These are phyloP conservation scores for Datura wrightii DNA, from an alignment of 257 asterid species.

Conservation along the genomic window DNA sequence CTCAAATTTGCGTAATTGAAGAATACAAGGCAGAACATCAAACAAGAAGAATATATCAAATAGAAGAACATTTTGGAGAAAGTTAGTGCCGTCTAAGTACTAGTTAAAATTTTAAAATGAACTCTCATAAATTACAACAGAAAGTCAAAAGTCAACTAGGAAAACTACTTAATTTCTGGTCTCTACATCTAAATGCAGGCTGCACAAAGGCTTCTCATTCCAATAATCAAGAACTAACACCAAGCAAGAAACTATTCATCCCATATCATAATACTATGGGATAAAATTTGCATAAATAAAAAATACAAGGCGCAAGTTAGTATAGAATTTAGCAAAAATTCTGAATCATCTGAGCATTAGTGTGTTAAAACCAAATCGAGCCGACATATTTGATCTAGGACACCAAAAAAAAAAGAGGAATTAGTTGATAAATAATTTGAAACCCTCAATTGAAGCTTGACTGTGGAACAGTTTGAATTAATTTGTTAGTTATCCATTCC, in stretches of 20 bases:
- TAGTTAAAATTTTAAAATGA: neutral
- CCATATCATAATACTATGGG: neutral
- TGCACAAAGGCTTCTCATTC: neutral
- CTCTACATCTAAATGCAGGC: constrained; percentile 12
- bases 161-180: constrained; percentile 4
- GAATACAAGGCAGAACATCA: neutral
- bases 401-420: neutral
- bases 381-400: neutral
- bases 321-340: neutral
- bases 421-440: neutral
- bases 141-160: neutral
- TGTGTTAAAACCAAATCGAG: neutral
- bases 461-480: neutral
- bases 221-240: neutral
- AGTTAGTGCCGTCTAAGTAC: neutral
- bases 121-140: constrained; percentile 9
- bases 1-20: neutral
- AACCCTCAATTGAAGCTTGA: neutral
- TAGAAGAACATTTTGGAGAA: constrained; percentile 15
- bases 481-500: neutral
- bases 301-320: neutral
- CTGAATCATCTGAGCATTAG: neutral
- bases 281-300: neutral
- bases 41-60: neutral
- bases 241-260: constrained; percentile 3